Percentiles rank a stretch among this genome's conserved stretches.
Evolutionary conservation across 345 rosid genomes (phyloP).

Genomic region (Noccaea bulbosa): DNA sequence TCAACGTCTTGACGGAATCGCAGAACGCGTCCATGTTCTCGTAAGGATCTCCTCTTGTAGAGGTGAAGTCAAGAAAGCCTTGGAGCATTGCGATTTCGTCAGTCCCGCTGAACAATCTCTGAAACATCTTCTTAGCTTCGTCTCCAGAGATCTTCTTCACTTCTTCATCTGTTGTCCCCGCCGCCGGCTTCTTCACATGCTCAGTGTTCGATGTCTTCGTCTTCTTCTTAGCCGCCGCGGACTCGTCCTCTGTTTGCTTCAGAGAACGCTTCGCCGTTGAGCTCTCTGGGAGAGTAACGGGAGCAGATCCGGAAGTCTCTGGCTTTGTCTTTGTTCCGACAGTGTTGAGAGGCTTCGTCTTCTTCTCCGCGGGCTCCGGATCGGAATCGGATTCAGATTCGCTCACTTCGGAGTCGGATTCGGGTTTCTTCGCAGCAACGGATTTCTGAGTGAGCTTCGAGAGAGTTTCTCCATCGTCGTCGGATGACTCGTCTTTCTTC

Average conservation of each 20-base stretch:
- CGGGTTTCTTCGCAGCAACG: slow-evolving; percentile 3
- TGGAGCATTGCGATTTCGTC: slow-evolving; percentile 55
- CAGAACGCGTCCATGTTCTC: slow-evolving; percentile 48
- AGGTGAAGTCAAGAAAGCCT: slow-evolving; percentile 48
- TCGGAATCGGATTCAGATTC: slow-evolving; percentile 42
- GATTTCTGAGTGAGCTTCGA: background rate
- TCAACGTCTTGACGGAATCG: slow-evolving; percentile 49
- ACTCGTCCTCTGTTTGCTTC: background rate
- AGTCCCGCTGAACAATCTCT: slow-evolving; percentile 54
- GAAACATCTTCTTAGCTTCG: slow-evolving; percentile 53
- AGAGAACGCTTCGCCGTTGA: slow-evolving; percentile 36
- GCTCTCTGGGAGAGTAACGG: slow-evolving; percentile 20
- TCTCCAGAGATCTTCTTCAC: slow-evolving; percentile 44
- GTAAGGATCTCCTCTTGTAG: slow-evolving; percentile 47
- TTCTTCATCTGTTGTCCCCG: background rate
- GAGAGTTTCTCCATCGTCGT: background rate
- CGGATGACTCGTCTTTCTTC: slow-evolving; percentile 15
- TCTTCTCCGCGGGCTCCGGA: slow-evolving; percentile 18
- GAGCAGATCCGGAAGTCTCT: slow-evolving; percentile 19
- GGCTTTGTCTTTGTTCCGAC: slow-evolving; percentile 43
- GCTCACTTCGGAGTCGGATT: slow-evolving; percentile 36
- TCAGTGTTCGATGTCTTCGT: slow-evolving; percentile 25
- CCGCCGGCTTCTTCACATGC: slow-evolving; percentile 4
- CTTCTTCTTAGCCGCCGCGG: slow-evolving; percentile 32
- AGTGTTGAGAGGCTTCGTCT: slow-evolving; percentile 32